Base-by-base conservation (phyloP, 257 asterid species). In the Voacanga thouarsii region DNA sequence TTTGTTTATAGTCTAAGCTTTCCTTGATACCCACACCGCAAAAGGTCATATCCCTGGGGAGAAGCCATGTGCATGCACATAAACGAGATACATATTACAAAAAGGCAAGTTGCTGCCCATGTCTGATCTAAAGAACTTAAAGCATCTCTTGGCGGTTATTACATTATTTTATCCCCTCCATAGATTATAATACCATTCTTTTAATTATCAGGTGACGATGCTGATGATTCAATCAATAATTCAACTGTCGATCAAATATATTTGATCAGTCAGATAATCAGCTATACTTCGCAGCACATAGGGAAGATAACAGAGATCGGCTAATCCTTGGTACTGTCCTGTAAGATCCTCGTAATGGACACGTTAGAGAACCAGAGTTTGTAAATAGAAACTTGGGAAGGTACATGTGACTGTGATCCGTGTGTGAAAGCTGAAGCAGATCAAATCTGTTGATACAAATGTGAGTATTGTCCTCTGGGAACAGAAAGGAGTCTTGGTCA, bases 111-210 rank as follows among this genome's bases (percentile, higher is more conserved):
- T 67, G 71, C 71, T 61, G 75, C 78, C 64, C 69, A 15, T 63
- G 56, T 61, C 74, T 47, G 63, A n/a, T 67, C 47, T 11, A 44
- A 75, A 59, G 12, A 19, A 44, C 71, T 66, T 23, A 19, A 57
- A 75, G 73, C 75, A 74, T 74, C 79, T 63, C 57, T 33, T 71
- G 77, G 65, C 19, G 33, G n/a, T 77, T 67, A 33, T 51, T 33
- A 51, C 24, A 77, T 23, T 77, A 77, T 37, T 12, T 50, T 33
- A 51, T 77, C 37, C 26, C 8, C 30, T 37, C 43, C 18, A 23
- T 53, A 0, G 33, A 18, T 51, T 21, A 1, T 15, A 24, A 1
- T 51, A 24, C 21, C 1, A 15, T 28, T 47, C 0, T 53, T 53
- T 51, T 50, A 12, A 12, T 51, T 33, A 41, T 68, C 24, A 75